Evolutionary conservation across 2,329 filamentous ascomycete species (phyloP).

Genomic region (Microdochium nivale): DNA sequence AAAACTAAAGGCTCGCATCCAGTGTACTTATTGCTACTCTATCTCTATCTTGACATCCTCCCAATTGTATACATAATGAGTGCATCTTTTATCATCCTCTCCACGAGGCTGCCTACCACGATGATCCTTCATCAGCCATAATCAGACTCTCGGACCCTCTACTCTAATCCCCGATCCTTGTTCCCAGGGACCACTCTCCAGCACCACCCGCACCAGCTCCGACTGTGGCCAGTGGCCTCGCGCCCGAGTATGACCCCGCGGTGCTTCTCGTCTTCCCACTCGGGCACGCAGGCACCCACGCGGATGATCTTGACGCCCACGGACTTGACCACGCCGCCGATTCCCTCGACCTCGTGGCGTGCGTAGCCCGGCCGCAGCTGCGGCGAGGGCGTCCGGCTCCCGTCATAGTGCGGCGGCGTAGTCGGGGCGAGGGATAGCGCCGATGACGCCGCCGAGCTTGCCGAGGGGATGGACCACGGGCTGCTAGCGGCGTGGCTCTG

Average conservation of each 20-base stretch:
- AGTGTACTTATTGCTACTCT: no score
- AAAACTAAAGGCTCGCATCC: no score
- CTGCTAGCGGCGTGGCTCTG: background rate
- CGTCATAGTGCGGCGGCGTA: constrained; percentile 11
- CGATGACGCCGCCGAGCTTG: constrained; percentile 7
- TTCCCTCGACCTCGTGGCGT: constrained; percentile 82
- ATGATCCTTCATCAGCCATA: no score
- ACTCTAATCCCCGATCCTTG: background rate
- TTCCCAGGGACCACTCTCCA: constrained; percentile 60
- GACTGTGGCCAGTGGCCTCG: constrained; percentile 58
- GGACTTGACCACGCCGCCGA: constrained; percentile 80
- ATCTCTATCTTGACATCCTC: no score
- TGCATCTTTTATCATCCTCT: no score
- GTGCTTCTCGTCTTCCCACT: constrained; percentile 71
- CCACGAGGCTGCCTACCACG: no score
- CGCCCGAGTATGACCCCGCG: constrained; percentile 57
- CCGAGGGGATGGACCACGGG: constrained; percentile 3
- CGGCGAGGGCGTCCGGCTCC: constrained; percentile 30
- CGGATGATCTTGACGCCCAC: constrained; percentile 77
- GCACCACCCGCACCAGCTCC: constrained; percentile 94
- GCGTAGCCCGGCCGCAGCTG: constrained; percentile 65
- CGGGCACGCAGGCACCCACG: constrained; percentile 76
- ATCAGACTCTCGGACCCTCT: no score
- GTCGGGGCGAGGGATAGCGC: constrained; percentile 16
- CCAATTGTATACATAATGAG: no score